Evolutionary conservation across 1,139 yeast species (phyloP).

Genomic region (Zygosaccharomyces sapae): DNA sequence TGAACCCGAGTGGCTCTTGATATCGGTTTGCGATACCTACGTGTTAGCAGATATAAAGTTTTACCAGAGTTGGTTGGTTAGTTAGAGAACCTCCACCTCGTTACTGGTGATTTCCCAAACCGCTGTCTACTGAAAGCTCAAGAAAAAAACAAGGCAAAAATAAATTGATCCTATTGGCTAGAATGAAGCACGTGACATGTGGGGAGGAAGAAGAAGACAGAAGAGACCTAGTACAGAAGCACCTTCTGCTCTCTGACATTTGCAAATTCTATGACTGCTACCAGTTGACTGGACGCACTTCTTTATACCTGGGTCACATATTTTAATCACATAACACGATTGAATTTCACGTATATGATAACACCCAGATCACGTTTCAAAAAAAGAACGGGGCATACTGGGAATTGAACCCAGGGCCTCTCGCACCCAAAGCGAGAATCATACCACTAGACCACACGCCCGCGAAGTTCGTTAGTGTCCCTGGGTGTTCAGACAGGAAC

Average conservation of each 20-base stretch:
- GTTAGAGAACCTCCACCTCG: not conserved
- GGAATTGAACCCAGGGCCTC: slow-evolving; percentile 34
- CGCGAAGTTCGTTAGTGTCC: not conserved
- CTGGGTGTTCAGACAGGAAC: too few relatives aligned
- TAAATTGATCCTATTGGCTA: not conserved
- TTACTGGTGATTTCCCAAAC: not conserved
- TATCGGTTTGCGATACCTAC: too few relatives aligned
- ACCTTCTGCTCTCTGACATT: too few relatives aligned
- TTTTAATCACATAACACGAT: too few relatives aligned
- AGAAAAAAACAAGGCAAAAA: not conserved
- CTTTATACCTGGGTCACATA: too few relatives aligned
- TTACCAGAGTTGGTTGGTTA: not conserved
- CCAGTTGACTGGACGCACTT: too few relatives aligned
- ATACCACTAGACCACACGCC: slow-evolving; percentile 34
- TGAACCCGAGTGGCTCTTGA: not conserved
- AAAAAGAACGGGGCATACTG: slow-evolving; percentile 25
- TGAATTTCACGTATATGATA: too few relatives aligned
- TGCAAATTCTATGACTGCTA: too few relatives aligned
- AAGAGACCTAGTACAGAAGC: too few relatives aligned
- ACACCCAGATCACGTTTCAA: too few relatives aligned
- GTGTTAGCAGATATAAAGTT: not conserved
- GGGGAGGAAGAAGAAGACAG: not conserved
- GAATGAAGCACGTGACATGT: not conserved
- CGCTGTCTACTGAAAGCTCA: not conserved
- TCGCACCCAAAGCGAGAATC: slow-evolving; percentile 33